Percentiles rank a stretch among this genome's conserved stretches.
Evolutionary conservation across 139 green algal species (phyloP).

Genomic region (Micractinium conductrix): DNA sequence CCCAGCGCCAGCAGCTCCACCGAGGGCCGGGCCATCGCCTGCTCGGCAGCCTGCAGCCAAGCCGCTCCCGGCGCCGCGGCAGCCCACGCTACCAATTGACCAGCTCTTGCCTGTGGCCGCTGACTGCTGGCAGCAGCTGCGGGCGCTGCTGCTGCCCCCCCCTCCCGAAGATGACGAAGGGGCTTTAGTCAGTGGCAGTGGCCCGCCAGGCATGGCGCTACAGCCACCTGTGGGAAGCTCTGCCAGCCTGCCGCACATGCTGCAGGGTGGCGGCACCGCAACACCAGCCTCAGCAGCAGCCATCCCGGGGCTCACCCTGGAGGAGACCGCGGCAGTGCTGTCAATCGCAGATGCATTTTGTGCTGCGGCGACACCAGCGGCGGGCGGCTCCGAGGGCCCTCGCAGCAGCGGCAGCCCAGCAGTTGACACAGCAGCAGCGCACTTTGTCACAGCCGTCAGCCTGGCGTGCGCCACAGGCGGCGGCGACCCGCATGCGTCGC

Average conservation of each 20-base stretch:
- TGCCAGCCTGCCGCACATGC: constrained; percentile 4
- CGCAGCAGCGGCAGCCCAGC: background rate
- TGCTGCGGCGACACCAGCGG: background rate
- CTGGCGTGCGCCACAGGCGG: background rate
- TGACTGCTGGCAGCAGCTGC: background rate
- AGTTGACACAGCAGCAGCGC: constrained; percentile 18
- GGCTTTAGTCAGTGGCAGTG: background rate
- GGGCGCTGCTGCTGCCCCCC: background rate
- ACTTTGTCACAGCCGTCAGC: constrained; percentile 27
- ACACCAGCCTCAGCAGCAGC: background rate
- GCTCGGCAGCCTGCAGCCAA: too few relatives aligned
- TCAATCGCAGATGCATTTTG: constrained; percentile 1
- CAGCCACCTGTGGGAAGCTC: too few relatives aligned
- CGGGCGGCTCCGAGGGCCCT: too few relatives aligned
- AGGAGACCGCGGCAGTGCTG: constrained; percentile 20
- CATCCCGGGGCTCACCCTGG: constrained; percentile 28
- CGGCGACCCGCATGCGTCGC: background rate
- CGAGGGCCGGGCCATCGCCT: too few relatives aligned
- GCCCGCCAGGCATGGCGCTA: too few relatives aligned
- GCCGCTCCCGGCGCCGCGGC: constrained; percentile 2
- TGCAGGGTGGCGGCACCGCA: too few relatives aligned
- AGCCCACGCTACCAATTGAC: constrained; percentile 14
- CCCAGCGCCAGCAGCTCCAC: background rate
- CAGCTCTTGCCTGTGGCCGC: constrained; percentile 11
- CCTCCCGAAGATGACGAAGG: background rate